Base-by-base conservation (phyloP, 805 yeast species). In the Maudiozyma serrabonitensis region DNA sequence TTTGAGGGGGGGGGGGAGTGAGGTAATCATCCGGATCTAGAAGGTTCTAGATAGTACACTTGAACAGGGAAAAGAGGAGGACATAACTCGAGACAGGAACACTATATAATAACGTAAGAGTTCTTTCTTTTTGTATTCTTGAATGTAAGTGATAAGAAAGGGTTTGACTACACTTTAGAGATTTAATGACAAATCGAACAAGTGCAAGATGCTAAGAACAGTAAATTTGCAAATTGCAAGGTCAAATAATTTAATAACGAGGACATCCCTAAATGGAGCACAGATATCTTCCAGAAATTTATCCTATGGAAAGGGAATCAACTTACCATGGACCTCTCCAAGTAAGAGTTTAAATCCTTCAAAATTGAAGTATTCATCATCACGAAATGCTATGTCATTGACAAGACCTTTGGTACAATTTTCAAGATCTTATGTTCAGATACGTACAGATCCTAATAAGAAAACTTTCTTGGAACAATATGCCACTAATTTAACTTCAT, bases 401-500 rank as follows among this genome's bases (percentile, higher is more conserved):
- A 28, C 12, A 11, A 11, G 8, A 28, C 32, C 32, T 4, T 28
- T 28, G 6, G 3, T 28, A 18, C 40, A 7, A 37, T 39, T 39
- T 26, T 21, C 28, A 2, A 46, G 49, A 41, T 6, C 31, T 16
- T 54, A 51, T 37, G 57, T 62, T 5, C 63, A 67, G 45, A 59
- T 64, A 59, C 61, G 61, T 45, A 70, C 72, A 72, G 68, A 72
- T 46, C 74, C 70, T 59, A 64, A 78, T 58, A 77, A 70, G 57
- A 75, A 81, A 53, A 85, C 91, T 0, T 95, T 97, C 0, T 69
- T 91, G 52, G 88, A 88, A 57, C 81, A 82, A 60, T 91, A 71
- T 63, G 99, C 96, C 21, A 78, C 85, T 0, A 91, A 93, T 64
- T 69, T 91, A 53, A 93, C 98, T 1, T 80, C 82, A 50, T 66